Conservation (phyloP, 2,329 filamentous ascomycete genomes). For the Alternaria arbusti region DNA sequence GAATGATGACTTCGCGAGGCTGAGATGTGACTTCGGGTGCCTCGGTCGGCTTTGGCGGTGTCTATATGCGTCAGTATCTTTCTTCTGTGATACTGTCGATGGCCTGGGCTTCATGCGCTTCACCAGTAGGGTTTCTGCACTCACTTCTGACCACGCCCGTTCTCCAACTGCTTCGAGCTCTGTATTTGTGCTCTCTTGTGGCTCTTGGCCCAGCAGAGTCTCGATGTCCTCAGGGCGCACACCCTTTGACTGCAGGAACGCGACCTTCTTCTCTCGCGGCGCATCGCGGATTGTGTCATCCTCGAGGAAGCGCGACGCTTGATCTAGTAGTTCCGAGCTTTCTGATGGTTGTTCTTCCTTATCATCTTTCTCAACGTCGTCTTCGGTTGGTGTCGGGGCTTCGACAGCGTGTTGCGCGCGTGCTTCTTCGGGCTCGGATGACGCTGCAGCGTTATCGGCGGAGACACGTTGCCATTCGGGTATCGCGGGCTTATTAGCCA, state of each 20-base stretch:
- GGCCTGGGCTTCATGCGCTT: background rate
- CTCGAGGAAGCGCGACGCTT: conserved; percentile 77
- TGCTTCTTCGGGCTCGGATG: conserved; percentile 18
- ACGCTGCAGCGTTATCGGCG: conserved; percentile 11
- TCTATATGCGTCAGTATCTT: conserved; percentile 21
- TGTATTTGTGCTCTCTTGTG: conserved; percentile 13
- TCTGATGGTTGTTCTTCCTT: conserved; percentile 6
- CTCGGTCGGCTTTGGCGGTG: conserved; percentile 21
- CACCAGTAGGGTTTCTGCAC: background rate
- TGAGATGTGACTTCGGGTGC: conserved; percentile 21
- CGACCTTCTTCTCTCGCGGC: conserved; percentile 72
- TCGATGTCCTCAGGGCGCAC: conserved; percentile 72
- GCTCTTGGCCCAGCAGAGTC: conserved; percentile 59
- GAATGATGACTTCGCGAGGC: conserved; percentile 47
- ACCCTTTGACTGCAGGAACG: conserved; percentile 80
- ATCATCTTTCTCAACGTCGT: conserved; percentile 6
- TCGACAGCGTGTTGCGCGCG: conserved; percentile 20
- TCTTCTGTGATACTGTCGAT: background rate
- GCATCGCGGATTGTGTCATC: conserved; percentile 75
- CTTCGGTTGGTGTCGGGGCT: conserved; percentile 20
- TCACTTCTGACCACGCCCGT: conserved; percentile 38
- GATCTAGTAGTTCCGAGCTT: conserved; percentile 57
- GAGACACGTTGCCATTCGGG: conserved; percentile 46
- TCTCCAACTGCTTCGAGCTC: conserved; percentile 32
- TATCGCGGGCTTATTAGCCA: conserved; percentile 35